Percentiles rank a stretch among this genome's conserved stretches.
phyloP scores from a whole-genome alignment of 768 basidiomycete species.

The Psilocybe cubensis region DNA sequence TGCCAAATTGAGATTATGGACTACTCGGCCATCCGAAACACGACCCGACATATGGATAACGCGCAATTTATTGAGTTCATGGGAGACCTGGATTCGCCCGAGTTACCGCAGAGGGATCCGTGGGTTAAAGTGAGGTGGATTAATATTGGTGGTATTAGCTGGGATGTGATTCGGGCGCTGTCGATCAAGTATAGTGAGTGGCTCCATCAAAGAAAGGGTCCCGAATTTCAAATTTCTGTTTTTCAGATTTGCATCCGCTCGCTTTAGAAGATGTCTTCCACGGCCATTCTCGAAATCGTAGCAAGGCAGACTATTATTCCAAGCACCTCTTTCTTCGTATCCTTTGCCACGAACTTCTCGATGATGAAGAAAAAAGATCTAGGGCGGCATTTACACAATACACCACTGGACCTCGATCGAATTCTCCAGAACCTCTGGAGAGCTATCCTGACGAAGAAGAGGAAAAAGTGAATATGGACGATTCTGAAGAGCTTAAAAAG shows the following conservation, averaged over 20 bases:
- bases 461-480: constrained; percentile 13
- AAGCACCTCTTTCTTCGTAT: constrained; percentile 74
- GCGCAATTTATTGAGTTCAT: constrained; percentile 62
- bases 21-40: constrained; percentile 61
- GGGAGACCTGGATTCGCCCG: constrained; percentile 31
- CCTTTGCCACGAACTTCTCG: constrained; percentile 61
- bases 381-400: constrained; percentile 27
- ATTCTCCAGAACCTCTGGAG: constrained; percentile 40
- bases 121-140: constrained; percentile 81
- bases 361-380: constrained; percentile 26
- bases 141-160: constrained; percentile 67
- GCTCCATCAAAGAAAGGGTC: neutral
- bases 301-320: constrained; percentile 72
- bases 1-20: constrained; percentile 72
- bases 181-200: constrained; percentile 64
- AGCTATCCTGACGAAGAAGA: constrained; percentile 10
- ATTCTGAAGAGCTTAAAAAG: constrained; percentile 9
- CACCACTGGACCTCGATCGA: constrained; percentile 35
- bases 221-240: neutral
- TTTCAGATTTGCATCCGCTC: constrained; percentile 69
- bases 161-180: constrained; percentile 74
- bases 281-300: constrained; percentile 54
- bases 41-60: constrained; percentile 61
- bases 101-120: constrained; percentile 49
- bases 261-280: constrained; percentile 74